A percentile compares a stretch with the other conserved stretches of the same genome.
Conservation (phyloP, 2,329 filamentous ascomycete species). For the Trichoderma sp. region DNA sequence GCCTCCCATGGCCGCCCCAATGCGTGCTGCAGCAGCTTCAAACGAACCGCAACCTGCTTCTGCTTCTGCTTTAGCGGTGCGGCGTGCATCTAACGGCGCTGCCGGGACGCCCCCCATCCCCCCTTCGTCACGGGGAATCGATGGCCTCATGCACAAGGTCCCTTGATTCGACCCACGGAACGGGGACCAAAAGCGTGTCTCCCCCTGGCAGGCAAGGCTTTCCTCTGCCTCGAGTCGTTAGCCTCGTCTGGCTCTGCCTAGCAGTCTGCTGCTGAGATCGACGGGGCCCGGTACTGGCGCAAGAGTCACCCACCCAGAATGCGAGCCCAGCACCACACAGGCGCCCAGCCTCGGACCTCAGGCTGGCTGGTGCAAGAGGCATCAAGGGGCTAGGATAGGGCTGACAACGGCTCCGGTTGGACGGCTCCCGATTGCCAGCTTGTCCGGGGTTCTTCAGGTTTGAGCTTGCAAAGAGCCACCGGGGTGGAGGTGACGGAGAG, state of each 20-base stretch:
- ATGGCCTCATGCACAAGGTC: constrained; percentile 14
- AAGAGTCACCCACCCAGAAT: constrained; percentile 6
- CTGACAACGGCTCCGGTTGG: constrained; percentile 22
- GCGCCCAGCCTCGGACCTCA: constrained; percentile 18
- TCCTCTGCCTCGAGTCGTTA: constrained; percentile 19
- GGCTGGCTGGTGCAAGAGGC: constrained; percentile 19
- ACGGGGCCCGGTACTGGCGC: constrained; percentile 15
- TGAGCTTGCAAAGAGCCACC: constrained; percentile 26
- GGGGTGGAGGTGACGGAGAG: constrained; percentile 19
- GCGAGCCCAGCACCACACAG: constrained; percentile 13
- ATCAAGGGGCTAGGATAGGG: constrained; percentile 21
- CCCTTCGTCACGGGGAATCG: neutral
- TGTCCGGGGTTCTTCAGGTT: constrained; percentile 24
- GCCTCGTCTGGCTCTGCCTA: constrained; percentile 19
- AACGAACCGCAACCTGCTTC: neutral
- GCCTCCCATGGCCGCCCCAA: neutral
- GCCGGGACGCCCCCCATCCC: neutral
- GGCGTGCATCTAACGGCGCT: constrained; percentile 3
- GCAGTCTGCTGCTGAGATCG: constrained; percentile 18
- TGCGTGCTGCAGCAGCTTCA: neutral
- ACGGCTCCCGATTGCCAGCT: constrained; percentile 21
- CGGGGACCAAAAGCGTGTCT: neutral
- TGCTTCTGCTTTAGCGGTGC: neutral
- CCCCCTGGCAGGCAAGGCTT: constrained; percentile 18
- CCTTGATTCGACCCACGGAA: constrained; percentile 17